These are phyloP conservation scores for Protomyces gravidus DNA, from an alignment of 1,139 yeast genomes.

Conservation along the genomic window DNA sequence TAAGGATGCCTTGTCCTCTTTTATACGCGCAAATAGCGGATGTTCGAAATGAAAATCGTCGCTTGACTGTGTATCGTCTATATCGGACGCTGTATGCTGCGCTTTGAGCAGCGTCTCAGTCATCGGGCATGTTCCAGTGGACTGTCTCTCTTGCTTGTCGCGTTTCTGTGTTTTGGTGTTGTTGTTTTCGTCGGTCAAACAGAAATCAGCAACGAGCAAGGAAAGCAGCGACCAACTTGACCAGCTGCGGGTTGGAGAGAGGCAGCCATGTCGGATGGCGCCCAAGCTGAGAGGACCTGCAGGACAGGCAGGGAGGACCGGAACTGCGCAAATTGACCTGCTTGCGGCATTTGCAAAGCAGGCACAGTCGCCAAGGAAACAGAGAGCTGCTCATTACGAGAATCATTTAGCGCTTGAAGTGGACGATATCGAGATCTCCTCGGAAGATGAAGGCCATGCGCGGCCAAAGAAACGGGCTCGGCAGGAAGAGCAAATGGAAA, in stretches of 20 bases:
- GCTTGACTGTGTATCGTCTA: constrained; percentile 16
- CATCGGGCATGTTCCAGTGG: background rate
- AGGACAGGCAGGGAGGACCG: too few species aligned
- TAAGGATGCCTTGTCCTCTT: background rate
- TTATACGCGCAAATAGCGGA: constrained; percentile 19
- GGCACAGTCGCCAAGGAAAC: background rate
- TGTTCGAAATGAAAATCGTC: constrained; percentile 20
- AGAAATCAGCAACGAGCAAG: too few species aligned
- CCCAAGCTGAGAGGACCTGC: too few species aligned
- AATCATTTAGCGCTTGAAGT: background rate
- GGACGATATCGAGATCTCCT: background rate
- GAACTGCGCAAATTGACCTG: background rate
- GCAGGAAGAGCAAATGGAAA: background rate
- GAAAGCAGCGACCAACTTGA: too few species aligned
- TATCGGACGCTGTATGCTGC: background rate
- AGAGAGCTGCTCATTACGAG: background rate
- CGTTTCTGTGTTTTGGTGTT: background rate
- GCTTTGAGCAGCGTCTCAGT: background rate
- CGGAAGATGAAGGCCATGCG: too few species aligned
- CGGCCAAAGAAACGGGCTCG: too few species aligned
- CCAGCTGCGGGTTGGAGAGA: too few species aligned
- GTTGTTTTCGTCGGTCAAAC: too few species aligned
- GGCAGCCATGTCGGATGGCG: too few species aligned
- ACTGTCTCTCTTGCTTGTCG: background rate
- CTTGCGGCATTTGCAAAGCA: background rate